Evolutionary conservation across 1,139 yeast species (phyloP).

Genomic region (Blastobotrys malaysiensis): DNA sequence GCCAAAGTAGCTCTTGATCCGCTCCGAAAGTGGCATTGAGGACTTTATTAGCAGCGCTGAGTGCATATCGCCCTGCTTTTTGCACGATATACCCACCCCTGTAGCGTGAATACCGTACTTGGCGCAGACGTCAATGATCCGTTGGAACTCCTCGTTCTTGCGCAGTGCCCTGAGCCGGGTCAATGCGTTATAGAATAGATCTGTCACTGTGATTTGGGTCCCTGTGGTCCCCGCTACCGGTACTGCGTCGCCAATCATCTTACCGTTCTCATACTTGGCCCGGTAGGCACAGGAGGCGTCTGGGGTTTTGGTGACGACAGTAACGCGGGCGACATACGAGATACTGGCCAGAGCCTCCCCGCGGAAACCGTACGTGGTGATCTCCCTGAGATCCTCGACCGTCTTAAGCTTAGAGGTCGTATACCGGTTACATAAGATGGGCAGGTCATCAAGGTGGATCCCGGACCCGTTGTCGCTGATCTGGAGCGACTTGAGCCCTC

Average conservation of each 20-base stretch:
- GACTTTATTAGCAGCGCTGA: slow-evolving; percentile 23
- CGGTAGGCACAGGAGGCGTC: slow-evolving; percentile 59
- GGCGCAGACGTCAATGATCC: slow-evolving; percentile 77
- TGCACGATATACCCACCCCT: slow-evolving; percentile 71
- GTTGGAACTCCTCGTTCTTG: slow-evolving; percentile 59
- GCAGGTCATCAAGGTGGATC: slow-evolving; percentile 50
- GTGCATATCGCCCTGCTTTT: slow-evolving; percentile 57
- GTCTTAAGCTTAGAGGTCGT: slow-evolving; percentile 63
- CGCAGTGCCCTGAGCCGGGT: slow-evolving; percentile 64
- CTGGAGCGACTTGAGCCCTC: slow-evolving; percentile 56
- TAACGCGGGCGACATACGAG: slow-evolving; percentile 55
- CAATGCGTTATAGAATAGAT: slow-evolving; percentile 83
- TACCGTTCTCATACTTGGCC: slow-evolving; percentile 62
- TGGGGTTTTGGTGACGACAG: slow-evolving; percentile 70
- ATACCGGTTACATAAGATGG: slow-evolving; percentile 56
- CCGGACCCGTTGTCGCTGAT: slow-evolving; percentile 80
- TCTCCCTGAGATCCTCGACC: slow-evolving; percentile 46
- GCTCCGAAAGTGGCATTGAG: slow-evolving; percentile 41
- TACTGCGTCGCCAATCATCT: slow-evolving; percentile 48
- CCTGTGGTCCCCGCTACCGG: slow-evolving; percentile 88
- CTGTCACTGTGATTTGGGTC: slow-evolving; percentile 80
- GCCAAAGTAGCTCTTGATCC: slow-evolving; percentile 73
- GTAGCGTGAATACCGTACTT: slow-evolving; percentile 73
- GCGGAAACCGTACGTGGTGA: slow-evolving; percentile 66
- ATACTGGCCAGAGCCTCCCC: slow-evolving; percentile 80